Base-by-base conservation (phyloP, 208 protist species). In the Naegleria lovaniensis region DNA sequence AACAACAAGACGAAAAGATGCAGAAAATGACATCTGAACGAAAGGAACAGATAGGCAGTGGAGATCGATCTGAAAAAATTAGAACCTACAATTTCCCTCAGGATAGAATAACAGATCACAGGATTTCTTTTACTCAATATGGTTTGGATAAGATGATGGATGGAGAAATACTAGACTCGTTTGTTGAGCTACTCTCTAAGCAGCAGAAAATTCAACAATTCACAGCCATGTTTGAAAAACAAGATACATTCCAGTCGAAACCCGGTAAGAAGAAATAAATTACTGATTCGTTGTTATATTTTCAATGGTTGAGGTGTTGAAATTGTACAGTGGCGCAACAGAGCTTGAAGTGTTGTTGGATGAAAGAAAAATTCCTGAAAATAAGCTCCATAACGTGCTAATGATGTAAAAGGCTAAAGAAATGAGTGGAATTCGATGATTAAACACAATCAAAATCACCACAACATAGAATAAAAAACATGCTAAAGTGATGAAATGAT, bases 1-100 rank as follows among this genome's bases (percentile, higher is more conserved):
- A 96, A 88, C 38, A 88, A n/a, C 43, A 92, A 85, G 39, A 92
- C 59, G 29, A 92, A 5, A 29, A 55, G 0, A n/a, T 25, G 6
- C 92, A 94, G 58, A 91, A 92, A 16, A 29, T 38, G 2, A 39
- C 43, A 0, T 55, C 88, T 16, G 55, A 67, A 67, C 88, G 94
- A 85, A 55, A 76, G 0, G 85, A 92, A 52, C 92, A 93, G 90
- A 92, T 95, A 36, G 93, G 94, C 58, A 91, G 48, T 7, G 94
- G 92, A 0, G 55, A 29, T 15, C 48, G 95, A 29, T 93, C 89
- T 0, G 95, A 96, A 85, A 75, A 93, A 7, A 95, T 97, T 83
- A 91, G 95, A 59, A 97, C 95, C 1, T 97, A 97, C 89, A 97
- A 97, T 83, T 94, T 92, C 38, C 91, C 93, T 25, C 95, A 96